Conservation (phyloP, 148 eudicot species). For the Gaultheria prostrata region DNA sequence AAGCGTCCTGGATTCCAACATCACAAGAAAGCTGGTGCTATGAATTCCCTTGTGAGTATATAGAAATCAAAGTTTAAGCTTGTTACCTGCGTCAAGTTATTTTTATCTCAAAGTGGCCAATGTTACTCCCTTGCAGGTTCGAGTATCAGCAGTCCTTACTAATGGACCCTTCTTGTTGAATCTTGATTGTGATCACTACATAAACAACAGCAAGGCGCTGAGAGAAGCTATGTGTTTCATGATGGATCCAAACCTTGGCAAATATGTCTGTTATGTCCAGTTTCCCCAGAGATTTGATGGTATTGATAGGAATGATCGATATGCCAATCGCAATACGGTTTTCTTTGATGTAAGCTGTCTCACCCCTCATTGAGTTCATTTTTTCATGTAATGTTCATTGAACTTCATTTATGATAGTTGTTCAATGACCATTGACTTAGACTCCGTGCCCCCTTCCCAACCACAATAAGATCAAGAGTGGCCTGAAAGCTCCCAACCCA, state of each 20-base stretch:
- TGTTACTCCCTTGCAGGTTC: constrained; percentile 51
- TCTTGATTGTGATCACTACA: constrained; percentile 96
- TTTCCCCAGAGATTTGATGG: constrained; percentile 95
- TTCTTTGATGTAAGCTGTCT: constrained; percentile 79
- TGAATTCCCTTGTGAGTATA: constrained; percentile 77
- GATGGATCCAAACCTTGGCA: constrained; percentile 92
- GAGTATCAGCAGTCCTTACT: constrained; percentile 86
- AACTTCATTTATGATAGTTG: constrained; percentile 2
- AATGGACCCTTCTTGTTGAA: constrained; percentile 87
- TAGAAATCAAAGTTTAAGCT: neutral
- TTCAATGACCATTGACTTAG: neutral
- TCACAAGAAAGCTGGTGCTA: constrained; percentile 95
- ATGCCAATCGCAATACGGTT: constrained; percentile 86
- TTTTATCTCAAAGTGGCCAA: neutral
- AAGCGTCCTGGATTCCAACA: constrained; percentile 88
- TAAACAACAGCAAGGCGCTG: constrained; percentile 80
- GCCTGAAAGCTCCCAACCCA: constrained; percentile 1
- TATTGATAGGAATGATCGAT: constrained; percentile 81
- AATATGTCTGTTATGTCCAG: constrained; percentile 84
- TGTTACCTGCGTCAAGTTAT: neutral
- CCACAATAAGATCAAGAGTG: constrained; percentile 14
- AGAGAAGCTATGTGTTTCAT: constrained; percentile 89
- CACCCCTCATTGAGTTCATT: constrained; percentile 5
- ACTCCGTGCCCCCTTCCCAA: constrained; percentile 5
- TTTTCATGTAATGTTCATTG: neutral